phyloP scores from a whole-genome alignment of 2,329 filamentous ascomycete genomes.

The Fusarium verticillioides region DNA sequence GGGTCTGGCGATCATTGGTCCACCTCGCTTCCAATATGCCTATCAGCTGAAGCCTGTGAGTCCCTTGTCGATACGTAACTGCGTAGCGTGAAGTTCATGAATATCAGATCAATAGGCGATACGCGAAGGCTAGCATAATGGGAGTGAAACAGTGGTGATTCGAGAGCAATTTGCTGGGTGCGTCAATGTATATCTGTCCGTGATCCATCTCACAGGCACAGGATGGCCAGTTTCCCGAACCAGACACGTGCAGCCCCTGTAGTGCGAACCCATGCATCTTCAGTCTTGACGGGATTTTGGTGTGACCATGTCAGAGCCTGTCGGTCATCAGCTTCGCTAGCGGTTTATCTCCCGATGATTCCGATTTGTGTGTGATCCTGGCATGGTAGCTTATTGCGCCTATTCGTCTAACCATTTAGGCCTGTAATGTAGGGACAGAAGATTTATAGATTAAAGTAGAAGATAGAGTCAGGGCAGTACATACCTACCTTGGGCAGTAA shows the following conservation, averaged over 20 bases:
- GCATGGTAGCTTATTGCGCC: background rate
- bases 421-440: background rate
- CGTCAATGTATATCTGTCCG: slow-evolving; percentile 10
- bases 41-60: background rate
- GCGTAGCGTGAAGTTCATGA: background rate
- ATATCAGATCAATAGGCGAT: background rate
- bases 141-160: slow-evolving; percentile 24
- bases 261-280: slow-evolving; percentile 23
- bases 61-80: slow-evolving; percentile 8
- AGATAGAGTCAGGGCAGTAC: too few relatives aligned
- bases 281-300: slow-evolving; percentile 8
- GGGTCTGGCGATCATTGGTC: slow-evolving; percentile 15
- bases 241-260: slow-evolving; percentile 34
- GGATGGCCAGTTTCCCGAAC: slow-evolving; percentile 25
- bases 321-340: background rate
- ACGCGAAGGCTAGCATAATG: slow-evolving; percentile 13
- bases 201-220: slow-evolving; percentile 13
- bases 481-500: background rate
- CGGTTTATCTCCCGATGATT: slow-evolving; percentile 6
- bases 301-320: background rate
- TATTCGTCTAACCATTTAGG: background rate
- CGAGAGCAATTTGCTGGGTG: slow-evolving; percentile 5
- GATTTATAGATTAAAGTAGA: background rate
- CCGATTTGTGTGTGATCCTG: background rate
- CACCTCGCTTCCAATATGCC: slow-evolving; percentile 16